phyloP scores from a whole-genome alignment of 148 eudicot species.

The Chenopodium formosanum region DNA sequence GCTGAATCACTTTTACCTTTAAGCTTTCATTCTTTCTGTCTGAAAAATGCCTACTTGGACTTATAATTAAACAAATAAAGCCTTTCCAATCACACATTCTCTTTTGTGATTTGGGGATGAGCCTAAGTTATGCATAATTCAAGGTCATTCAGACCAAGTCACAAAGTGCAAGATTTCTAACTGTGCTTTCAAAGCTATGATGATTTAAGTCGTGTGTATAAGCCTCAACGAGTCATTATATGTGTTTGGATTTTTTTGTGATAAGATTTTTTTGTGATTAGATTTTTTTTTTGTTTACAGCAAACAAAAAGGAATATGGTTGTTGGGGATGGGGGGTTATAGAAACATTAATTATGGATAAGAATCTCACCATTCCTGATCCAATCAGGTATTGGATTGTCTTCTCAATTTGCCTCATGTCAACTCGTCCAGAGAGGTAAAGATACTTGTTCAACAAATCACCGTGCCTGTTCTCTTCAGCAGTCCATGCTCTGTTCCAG shows the following conservation, averaged over 20 bases:
- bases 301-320: too few relatives aligned
- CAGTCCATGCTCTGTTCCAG: slow-evolving; percentile 52
- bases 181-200: not conserved
- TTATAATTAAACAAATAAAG: too few relatives aligned
- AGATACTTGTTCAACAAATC: slow-evolving; percentile 52
- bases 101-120: not conserved
- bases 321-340: not conserved
- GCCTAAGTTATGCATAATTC: not conserved
- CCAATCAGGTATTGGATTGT: slow-evolving; percentile 51
- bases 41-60: not conserved
- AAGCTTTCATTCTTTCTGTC: not conserved
- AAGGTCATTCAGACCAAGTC: not conserved
- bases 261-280: too few relatives aligned
- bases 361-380: slow-evolving; percentile 45
- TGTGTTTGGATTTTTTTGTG: too few relatives aligned
- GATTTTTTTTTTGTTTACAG: too few relatives aligned
- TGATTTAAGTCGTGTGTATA: not conserved
- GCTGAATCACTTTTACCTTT: not conserved
- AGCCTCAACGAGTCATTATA: not conserved
- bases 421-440: slow-evolving; percentile 51
- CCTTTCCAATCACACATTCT: not conserved
- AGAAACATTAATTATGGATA: not conserved
- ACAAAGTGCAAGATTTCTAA: not conserved
- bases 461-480: slow-evolving; percentile 50
- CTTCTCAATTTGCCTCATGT: slow-evolving; percentile 49